Evolutionary conservation across 2,329 filamentous ascomycete species (phyloP).

Genomic region (Thielaviopsis euricoi): DNA sequence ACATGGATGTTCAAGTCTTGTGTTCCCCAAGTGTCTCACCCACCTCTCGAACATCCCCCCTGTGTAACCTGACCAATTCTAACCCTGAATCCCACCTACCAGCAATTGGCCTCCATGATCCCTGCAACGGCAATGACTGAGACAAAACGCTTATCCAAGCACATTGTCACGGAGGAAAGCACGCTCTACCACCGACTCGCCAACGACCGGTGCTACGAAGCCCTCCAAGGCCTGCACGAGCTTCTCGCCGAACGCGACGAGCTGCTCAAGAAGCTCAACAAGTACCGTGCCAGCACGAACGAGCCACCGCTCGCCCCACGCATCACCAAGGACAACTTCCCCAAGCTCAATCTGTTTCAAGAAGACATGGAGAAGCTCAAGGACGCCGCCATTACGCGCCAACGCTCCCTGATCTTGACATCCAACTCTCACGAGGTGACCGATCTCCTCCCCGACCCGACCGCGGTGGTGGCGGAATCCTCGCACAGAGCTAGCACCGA

Average conservation of each 20-base stretch:
- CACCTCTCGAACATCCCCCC: neutral
- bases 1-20: neutral
- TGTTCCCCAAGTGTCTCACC: neutral
- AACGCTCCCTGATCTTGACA: neutral
- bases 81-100: neutral
- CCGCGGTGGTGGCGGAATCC: no score
- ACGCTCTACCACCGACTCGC: conserved; percentile 17
- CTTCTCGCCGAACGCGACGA: conserved; percentile 17
- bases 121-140: conserved; percentile 20
- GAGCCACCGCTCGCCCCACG: neutral
- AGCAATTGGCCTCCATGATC: conserved; percentile 22
- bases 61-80: conserved; percentile 3
- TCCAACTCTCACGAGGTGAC: no score
- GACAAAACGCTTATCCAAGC: conserved; percentile 23
- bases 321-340: neutral
- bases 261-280: conserved; percentile 18
- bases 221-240: conserved; percentile 12
- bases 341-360: neutral
- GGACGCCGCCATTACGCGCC: neutral
- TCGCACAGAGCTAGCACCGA: no score
- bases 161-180: conserved; percentile 18
- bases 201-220: conserved; percentile 13
- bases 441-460: no score
- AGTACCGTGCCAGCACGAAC: conserved; percentile 12
- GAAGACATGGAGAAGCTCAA: neutral